phyloP scores from a whole-genome alignment of 148 eudicot species.

The Euryodendron excelsum region DNA sequence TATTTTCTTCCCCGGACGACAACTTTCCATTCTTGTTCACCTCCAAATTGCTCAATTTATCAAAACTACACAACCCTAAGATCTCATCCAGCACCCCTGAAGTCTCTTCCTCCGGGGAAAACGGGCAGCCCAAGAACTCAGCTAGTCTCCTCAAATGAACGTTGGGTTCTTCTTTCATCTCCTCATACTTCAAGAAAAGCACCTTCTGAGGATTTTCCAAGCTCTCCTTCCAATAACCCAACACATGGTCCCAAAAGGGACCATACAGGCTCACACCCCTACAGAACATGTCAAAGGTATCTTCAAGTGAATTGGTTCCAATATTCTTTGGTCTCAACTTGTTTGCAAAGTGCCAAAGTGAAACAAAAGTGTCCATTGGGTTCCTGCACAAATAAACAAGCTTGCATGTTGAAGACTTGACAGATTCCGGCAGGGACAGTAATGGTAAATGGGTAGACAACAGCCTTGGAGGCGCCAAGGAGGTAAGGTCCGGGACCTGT shows the following conservation, averaged over 20 bases:
- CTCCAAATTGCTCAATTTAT: constrained; percentile 28
- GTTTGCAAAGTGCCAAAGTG: constrained; percentile 21
- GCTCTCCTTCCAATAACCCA: neutral
- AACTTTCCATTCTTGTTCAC: constrained; percentile 26
- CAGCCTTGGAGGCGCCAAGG: constrained; percentile 13
- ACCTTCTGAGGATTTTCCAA: constrained; percentile 19
- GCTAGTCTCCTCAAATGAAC: constrained; percentile 22
- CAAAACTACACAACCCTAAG: constrained; percentile 24
- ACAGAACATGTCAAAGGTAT: too few species aligned
- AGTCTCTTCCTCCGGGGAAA: constrained; percentile 22
- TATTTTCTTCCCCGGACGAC: constrained; percentile 7
- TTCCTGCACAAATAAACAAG: constrained; percentile 17
- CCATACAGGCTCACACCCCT: too few species aligned
- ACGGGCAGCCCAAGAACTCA: constrained; percentile 27
- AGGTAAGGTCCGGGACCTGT: constrained; percentile 1
- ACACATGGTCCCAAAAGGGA: too few species aligned
- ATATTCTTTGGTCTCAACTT: neutral
- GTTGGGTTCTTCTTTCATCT: constrained; percentile 18
- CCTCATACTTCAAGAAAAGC: constrained; percentile 33
- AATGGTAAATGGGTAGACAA: constrained; percentile 17
- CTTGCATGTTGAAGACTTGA: constrained; percentile 5
- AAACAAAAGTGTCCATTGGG: constrained; percentile 23
- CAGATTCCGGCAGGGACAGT: constrained; percentile 11
- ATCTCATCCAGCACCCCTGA: constrained; percentile 19
- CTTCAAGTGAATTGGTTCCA: neutral